These are phyloP conservation scores for Ophiosphaerella korrae DNA, from an alignment of 2,329 filamentous ascomycete species.

Conservation along the genomic window DNA sequence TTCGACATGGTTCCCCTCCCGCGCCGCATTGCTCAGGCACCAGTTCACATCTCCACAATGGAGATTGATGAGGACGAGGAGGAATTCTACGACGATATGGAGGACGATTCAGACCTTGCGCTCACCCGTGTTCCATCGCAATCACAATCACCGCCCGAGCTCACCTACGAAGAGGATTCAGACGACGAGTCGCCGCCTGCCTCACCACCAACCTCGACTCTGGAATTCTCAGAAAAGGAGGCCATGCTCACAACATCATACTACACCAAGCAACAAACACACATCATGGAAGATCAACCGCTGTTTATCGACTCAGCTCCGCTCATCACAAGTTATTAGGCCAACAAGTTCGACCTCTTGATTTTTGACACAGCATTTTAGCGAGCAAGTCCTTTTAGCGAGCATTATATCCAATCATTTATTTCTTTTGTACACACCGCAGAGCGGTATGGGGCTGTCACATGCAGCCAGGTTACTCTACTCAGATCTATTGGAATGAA, in stretches of 20 bases:
- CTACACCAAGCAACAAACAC: slow-evolving; percentile 48
- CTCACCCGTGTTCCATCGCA: slow-evolving; percentile 52
- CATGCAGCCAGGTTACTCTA: slow-evolving; percentile 23
- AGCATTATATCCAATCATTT: slow-evolving; percentile 39
- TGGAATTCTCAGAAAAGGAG: slow-evolving; percentile 55
- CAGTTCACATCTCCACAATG: slow-evolving; percentile 51
- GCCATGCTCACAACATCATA: slow-evolving; percentile 54
- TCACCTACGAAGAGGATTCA: slow-evolving; percentile 55
- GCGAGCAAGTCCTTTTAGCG: slow-evolving; percentile 43
- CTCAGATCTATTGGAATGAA: slow-evolving; percentile 17
- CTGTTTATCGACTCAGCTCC: slow-evolving; percentile 50
- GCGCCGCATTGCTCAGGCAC: slow-evolving; percentile 48
- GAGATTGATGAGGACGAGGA: slow-evolving; percentile 51
- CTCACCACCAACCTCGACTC: slow-evolving; percentile 51
- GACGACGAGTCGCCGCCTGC: slow-evolving; percentile 56
- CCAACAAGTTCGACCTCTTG: slow-evolving; percentile 34
- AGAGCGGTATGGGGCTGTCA: slow-evolving; percentile 2
- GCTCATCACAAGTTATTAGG: slow-evolving; percentile 49
- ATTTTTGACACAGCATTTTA: slow-evolving; percentile 46
- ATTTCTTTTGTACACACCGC: slow-evolving; percentile 20
- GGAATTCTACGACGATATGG: slow-evolving; percentile 55
- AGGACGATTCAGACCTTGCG: slow-evolving; percentile 53
- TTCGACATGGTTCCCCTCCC: slow-evolving; percentile 52
- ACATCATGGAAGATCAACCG: slow-evolving; percentile 46
- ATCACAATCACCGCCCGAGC: slow-evolving; percentile 56